Evolutionary conservation across 2,329 filamentous ascomycete species (phyloP), one percentile per base, ranked within the genome.

Genomic region (Septoria petroselini): DNA sequence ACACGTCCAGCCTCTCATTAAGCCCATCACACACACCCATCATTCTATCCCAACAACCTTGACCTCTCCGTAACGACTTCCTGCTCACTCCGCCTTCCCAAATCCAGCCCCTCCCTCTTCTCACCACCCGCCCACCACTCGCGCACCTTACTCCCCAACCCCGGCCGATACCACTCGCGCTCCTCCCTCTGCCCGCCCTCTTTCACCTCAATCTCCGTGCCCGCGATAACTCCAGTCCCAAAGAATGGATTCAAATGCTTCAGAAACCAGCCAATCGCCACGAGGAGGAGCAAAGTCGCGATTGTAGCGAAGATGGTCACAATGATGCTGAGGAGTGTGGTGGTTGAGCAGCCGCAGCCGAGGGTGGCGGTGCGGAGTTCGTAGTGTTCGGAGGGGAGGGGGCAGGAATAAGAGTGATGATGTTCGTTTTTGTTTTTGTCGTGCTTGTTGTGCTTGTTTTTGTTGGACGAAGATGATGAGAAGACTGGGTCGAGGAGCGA

Each of bases 341-440:
- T 71, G 5, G 73, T 75, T 0, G 72, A 75, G 41, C 73, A 73
- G 43, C 70, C 67, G 53, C 73, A 76, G 15, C 73, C 73, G 1
- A 75, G 58, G 4, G 71, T 64, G 14, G 62, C 60, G 7, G 73
- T 75, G 2, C 73, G 67, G 5, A 76, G 63, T 52, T 76, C 73
- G 50, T 70, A 76, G 41, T 72, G 67, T 59, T 75, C 73, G 46
- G 69, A 68, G 33, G 67, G 65, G 6, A 69, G 54, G 3, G 66
- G 66, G 43, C 66, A 69, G 19, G 63, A n/a, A n/a, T n/a, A n/a
- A n/a, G n/a, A n/a, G n/a, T n/a, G n/a, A n/a, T n/a, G n/a, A n/a
- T n/a, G n/a, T n/a, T n/a, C n/a, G n/a, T n/a, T n/a, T n/a, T n/a
- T n/a, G n/a, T n/a, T n/a, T n/a, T n/a, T n/a, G n/a, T n/a, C n/a